A percentile compares a stretch with the other conserved stretches of the same genome.
phyloP scores from a whole-genome alignment of 768 basidiomycete species.

The Dacryopinax primogenitus region DNA sequence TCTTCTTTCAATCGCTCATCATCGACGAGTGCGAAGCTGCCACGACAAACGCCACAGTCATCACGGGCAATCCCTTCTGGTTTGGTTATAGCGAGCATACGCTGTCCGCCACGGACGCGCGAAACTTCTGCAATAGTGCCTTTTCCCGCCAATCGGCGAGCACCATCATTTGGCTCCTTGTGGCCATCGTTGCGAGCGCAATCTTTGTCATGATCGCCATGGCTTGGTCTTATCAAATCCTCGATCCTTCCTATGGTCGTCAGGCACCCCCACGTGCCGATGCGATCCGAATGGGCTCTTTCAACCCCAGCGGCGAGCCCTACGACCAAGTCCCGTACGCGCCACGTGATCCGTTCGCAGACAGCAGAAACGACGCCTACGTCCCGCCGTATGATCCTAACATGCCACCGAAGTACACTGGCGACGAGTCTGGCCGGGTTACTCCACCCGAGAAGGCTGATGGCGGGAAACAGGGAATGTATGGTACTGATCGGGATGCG shows the following conservation, averaged over 20 bases:
- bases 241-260: neutral
- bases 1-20: neutral
- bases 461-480: neutral
- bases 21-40: neutral
- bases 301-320: neutral
- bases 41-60: neutral
- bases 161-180: conserved; percentile 2
- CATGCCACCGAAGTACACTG: neutral
- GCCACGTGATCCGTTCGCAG: neutral
- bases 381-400: neutral
- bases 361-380: neutral
- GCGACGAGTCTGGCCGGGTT: neutral
- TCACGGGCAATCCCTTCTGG: conserved; percentile 1
- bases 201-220: neutral
- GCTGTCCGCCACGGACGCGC: neutral
- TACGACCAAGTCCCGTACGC: neutral
- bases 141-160: neutral
- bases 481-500: neutral
- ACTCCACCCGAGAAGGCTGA: neutral
- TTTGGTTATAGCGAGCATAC: neutral
- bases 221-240: neutral
- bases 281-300: conserved; percentile 3
- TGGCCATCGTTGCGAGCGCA: neutral
- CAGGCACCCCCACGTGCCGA: neutral
- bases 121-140: neutral